Base-by-base conservation (phyloP, 176 grass and related monocot species). In the Neostapfia colusana region DNA sequence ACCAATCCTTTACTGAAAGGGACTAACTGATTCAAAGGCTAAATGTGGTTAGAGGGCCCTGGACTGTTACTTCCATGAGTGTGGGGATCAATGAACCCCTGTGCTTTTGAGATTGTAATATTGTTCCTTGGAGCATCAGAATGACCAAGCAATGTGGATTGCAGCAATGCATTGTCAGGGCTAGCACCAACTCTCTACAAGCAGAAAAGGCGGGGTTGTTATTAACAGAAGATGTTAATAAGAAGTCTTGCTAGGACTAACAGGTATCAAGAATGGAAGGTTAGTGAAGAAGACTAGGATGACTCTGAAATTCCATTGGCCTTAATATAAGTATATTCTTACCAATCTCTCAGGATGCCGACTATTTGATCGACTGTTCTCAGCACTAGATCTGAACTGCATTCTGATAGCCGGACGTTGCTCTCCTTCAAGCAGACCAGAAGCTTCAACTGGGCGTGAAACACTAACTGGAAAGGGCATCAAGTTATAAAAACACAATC, bases 381-480 rank as follows among this genome's bases (percentile, higher is more conserved):
- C 87, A 74, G 83, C 73, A 69, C 23, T 66, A 81, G 79, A 74
- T 73, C 39, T 79, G 23, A 90, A 75, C 61, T 86, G 88, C 83
- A 86, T 86, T 83, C 79, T 85, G 65, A 90, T 86, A 56, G 55
- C 79, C 1, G 79, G 83, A 21, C 83, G 83, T 65, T 74, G 73
- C 21, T 82, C 83, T 59, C 39, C 69, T 79, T 74, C 83, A 74
- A 79, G 74, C 69, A 48, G 68, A 82, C 45, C 45, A 69, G 83
- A 69, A 75, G 74, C 48, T 39, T 79, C 63, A 8, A 56, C 43
- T 26, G 69, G 79, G 40, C n/a, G 73, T 62, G 69, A 82, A 63
- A 72, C 79, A 86, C 46, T 65, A 82, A 74, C 83, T 89, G 74
- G 58, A 86, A 81, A 76, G 26, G 66, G 74, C 75, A 39, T 46